Evolutionary conservation across 192 early-diverging fungal genomes (phyloP).

Genomic region (Kappamyces sp.): DNA sequence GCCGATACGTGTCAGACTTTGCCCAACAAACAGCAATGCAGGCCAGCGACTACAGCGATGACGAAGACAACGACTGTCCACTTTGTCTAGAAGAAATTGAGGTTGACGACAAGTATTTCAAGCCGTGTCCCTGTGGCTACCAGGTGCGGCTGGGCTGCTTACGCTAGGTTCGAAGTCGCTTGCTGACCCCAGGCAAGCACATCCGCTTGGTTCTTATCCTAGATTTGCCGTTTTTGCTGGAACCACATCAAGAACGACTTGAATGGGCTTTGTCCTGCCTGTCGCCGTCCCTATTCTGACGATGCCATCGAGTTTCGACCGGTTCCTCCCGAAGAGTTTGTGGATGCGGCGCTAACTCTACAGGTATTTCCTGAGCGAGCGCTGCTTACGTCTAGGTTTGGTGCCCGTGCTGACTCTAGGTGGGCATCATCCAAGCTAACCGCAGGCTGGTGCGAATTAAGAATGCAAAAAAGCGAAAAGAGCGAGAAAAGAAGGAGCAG

Average conservation of each 20-base stretch:
- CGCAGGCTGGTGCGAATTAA: constrained; percentile 62
- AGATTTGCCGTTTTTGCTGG: constrained; percentile 99
- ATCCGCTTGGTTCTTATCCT: constrained; percentile 2
- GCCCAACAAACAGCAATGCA: not conserved
- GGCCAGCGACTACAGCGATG: constrained; percentile 26
- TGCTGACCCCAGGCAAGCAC: no score
- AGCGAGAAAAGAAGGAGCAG: constrained; percentile 85
- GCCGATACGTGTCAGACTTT: not conserved
- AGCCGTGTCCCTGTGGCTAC: constrained; percentile 96
- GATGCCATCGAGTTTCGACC: constrained; percentile 82
- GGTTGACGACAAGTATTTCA: constrained; percentile 91
- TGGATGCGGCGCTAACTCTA: constrained; percentile 1
- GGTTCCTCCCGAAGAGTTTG: constrained; percentile 86
- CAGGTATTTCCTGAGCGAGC: not conserved
- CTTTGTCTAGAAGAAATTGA: constrained; percentile 99
- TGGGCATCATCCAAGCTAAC: constrained; percentile 10
- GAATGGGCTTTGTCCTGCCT: constrained; percentile 93
- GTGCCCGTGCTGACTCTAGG: not conserved
- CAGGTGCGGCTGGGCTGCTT: constrained; percentile 57
- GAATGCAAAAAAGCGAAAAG: constrained; percentile 80
- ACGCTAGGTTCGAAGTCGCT: not conserved
- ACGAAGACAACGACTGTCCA: constrained; percentile 95
- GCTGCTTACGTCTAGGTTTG: not conserved
- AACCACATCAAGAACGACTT: constrained; percentile 93
- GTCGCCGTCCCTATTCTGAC: constrained; percentile 83